Base-by-base conservation (phyloP, 2,329 filamentous ascomycete species). In the Pestalotiopsis sp. region DNA sequence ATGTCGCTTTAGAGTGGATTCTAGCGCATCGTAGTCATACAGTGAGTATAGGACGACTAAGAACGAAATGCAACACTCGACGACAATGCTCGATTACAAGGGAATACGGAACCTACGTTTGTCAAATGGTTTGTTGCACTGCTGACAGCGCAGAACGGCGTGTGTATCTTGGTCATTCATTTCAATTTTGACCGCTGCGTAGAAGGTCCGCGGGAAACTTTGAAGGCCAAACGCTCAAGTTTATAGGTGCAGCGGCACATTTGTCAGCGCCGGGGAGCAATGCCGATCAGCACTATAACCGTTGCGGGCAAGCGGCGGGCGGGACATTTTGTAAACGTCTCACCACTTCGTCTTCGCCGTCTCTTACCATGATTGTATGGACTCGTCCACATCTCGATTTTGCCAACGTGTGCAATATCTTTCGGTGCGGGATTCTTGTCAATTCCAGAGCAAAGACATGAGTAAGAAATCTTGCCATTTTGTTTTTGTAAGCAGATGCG, bases 1-100 rank as follows among this genome's bases (percentile, higher is more conserved):
- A 76, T 84, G 81, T 74, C 82, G 80, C 72, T 82, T 83, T 68
- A 82, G 69, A 11, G 81, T 81, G 9, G 81, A 77, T 60, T 76
- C 81, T 83, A 68, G 52, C 70, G 27, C 62, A 36, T 6, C n/a
- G n/a, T n/a, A n/a, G n/a, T n/a, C 49, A 23, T 14, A 36, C 49
- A 17, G 64, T 66, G 23, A 66, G 64, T 57, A 11, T 36, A 36
- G 9, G 9, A 13, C 5, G 12, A 11, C 9, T 39, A 14, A 12
- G 20, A 6, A 41, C 20, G 14, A 14, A n/a, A 11, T 38, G 45
- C n/a, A 39, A 11, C 12, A 65, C 31, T 36, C 6, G 31, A 36
- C 31, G 31, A 36, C 31, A 9, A 36, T 36, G 31, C 31, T 36
- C 7, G 7, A 36, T 9, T 36, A 59, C 52, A 64, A 41, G 59